These are phyloP conservation scores for Pulveroboletus ravenelii DNA, from an alignment of 768 basidiomycete species.

Conservation along the genomic window DNA sequence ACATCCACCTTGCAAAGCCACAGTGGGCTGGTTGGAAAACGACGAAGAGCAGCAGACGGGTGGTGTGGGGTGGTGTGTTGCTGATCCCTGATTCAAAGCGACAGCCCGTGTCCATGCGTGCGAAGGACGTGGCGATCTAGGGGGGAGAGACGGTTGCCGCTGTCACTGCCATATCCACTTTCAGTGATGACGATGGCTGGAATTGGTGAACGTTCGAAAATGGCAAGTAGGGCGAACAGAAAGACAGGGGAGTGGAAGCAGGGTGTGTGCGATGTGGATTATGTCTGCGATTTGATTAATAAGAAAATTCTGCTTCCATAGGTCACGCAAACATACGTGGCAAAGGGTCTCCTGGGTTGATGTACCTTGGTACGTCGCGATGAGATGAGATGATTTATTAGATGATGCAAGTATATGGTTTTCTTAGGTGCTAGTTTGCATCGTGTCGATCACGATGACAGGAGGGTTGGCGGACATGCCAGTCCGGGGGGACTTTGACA, in stretches of 20 bases:
- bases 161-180: slow-evolving; percentile 6
- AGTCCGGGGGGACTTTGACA: no score
- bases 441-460: no score
- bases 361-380: neutral
- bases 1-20: slow-evolving; percentile 14
- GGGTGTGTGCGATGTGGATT: no score
- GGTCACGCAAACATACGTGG: neutral
- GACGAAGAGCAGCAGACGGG: slow-evolving; percentile 33
- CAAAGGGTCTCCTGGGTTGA: no score
- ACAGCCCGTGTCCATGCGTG: neutral
- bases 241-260: no score
- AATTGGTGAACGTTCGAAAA: slow-evolving; percentile 43
- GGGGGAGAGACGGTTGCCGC: neutral
- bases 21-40: slow-evolving; percentile 31
- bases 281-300: no score
- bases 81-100: slow-evolving; percentile 31
- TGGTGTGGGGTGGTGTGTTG: slow-evolving; percentile 16
- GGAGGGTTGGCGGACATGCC: no score
- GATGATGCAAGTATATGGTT: neutral
- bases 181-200: slow-evolving; percentile 49
- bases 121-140: no score
- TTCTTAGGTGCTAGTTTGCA: no score
- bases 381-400: neutral
- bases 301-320: neutral
- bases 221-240: no score